Percentiles rank a stretch among this genome's conserved stretches.
Conservation (phyloP, 2,329 filamentous ascomycete species). For the Sporothrix pseudoabietina region DNA sequence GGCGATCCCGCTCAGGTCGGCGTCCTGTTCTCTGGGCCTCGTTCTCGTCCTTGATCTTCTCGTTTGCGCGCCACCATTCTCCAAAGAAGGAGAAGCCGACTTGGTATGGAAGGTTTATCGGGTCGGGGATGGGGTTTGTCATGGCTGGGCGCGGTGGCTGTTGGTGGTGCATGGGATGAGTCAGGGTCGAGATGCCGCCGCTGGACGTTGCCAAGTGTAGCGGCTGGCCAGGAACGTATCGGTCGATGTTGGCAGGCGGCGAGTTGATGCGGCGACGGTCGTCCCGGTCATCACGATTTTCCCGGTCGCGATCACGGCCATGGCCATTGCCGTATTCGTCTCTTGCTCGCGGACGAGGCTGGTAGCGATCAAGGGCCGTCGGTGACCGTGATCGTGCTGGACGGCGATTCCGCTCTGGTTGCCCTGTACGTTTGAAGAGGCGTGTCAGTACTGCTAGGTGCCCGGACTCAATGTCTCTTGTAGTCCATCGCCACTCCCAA, state of each 20-base stretch:
- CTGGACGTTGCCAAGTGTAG: constrained; percentile 49
- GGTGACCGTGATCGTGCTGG: constrained; percentile 71
- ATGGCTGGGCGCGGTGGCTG: constrained; percentile 53
- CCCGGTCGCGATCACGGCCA: constrained; percentile 33
- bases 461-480: not conserved
- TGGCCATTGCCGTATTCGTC: constrained; percentile 61
- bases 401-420: constrained; percentile 59
- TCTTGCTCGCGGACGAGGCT: constrained; percentile 65
- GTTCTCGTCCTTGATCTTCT: constrained; percentile 79
- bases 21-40: constrained; percentile 71
- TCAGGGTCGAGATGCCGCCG: constrained; percentile 71
- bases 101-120: constrained; percentile 72
- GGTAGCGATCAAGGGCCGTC: constrained; percentile 71
- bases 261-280: constrained; percentile 64
- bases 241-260: constrained; percentile 73
- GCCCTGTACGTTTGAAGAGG: constrained; percentile 45
- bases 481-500: constrained; percentile 11
- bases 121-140: constrained; percentile 70
- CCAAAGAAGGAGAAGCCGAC: constrained; percentile 85
- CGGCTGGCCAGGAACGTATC: constrained; percentile 76
- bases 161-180: constrained; percentile 68
- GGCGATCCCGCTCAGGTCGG: constrained; percentile 63
- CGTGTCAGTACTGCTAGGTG: constrained; percentile 12
- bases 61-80: constrained; percentile 83
- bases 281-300: constrained; percentile 48